Evolutionary conservation across 2,329 filamentous ascomycete genomes (phyloP).

Genomic region (Epichloe sp.): DNA sequence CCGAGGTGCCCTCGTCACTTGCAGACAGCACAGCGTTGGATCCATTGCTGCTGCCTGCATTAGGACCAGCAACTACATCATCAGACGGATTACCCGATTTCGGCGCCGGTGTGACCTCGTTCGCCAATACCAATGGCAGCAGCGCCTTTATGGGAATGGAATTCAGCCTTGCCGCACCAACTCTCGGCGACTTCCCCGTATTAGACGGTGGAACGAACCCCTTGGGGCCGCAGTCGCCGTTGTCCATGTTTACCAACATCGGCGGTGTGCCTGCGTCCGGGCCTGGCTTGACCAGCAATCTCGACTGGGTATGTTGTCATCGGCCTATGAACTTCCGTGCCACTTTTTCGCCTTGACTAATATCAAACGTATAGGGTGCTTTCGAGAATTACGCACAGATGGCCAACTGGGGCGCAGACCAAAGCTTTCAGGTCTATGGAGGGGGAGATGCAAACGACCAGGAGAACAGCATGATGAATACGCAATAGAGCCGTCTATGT

Average conservation of each 20-base stretch:
- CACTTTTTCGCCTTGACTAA: neutral
- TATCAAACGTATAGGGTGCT: slow-evolving; percentile 27
- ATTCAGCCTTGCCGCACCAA: slow-evolving; percentile 22
- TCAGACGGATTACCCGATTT: slow-evolving; percentile 15
- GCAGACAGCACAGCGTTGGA: slow-evolving; percentile 26
- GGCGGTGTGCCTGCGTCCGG: slow-evolving; percentile 15
- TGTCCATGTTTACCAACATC: slow-evolving; percentile 39
- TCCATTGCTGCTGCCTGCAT: slow-evolving; percentile 13
- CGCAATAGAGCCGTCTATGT: slow-evolving; percentile 4
- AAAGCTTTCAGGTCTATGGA: slow-evolving; percentile 38
- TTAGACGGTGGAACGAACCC: slow-evolving; percentile 16
- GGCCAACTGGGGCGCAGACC: slow-evolving; percentile 38
- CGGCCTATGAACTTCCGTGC: neutral
- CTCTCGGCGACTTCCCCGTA: slow-evolving; percentile 16
- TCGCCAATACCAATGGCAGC: slow-evolving; percentile 26
- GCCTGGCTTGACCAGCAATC: slow-evolving; percentile 35
- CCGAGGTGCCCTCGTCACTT: slow-evolving; percentile 14
- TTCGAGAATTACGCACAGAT: slow-evolving; percentile 44
- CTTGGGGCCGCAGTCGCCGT: slow-evolving; percentile 26
- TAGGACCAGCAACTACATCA: slow-evolving; percentile 10
- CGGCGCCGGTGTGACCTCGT: slow-evolving; percentile 15
- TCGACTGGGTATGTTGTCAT: slow-evolving; percentile 41
- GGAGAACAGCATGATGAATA: slow-evolving; percentile 12
- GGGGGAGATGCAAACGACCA: slow-evolving; percentile 13
- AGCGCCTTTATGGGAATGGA: slow-evolving; percentile 31